Percentiles rank a stretch among this genome's conserved stretches.
These are phyloP conservation scores for Cutaneotrichosporon cavernicola DNA, from an alignment of 1,284 basidiomycete species.

Conservation along the genomic window DNA sequence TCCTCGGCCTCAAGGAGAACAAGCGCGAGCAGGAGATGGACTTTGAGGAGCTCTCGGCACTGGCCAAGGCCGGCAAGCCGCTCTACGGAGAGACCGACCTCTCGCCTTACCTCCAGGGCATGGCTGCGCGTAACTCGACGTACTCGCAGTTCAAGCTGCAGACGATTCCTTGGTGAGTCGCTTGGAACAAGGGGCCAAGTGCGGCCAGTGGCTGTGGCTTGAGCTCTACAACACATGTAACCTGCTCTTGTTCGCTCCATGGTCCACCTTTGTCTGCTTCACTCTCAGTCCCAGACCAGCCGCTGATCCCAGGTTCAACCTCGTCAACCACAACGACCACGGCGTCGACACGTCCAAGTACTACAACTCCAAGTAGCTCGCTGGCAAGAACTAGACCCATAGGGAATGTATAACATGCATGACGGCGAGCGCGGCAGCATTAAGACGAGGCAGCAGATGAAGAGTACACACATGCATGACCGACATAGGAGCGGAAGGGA, in stretches of 20 bases:
- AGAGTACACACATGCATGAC: constrained; percentile 5
- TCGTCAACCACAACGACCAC: constrained; percentile 84
- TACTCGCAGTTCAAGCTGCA: constrained; percentile 81
- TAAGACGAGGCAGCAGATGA: background rate
- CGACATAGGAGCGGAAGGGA: background rate
- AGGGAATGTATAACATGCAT: constrained; percentile 28
- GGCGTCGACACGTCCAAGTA: constrained; percentile 83
- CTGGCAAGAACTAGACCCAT: constrained; percentile 2
- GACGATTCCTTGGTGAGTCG: constrained; percentile 65
- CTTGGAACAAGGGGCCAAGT: background rate
- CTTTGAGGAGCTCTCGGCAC: constrained; percentile 69
- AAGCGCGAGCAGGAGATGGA: constrained; percentile 74
- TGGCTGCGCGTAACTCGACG: constrained; percentile 86
- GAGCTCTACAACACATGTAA: no score
- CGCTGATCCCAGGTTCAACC: constrained; percentile 69
- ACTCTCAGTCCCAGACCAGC: background rate
- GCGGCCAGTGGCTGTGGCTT: background rate
- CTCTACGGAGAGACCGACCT: constrained; percentile 80
- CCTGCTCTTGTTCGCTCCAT: background rate
- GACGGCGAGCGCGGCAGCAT: background rate
- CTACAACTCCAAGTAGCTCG: constrained; percentile 29
- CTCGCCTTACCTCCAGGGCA: constrained; percentile 81
- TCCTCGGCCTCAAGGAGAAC: constrained; percentile 98
- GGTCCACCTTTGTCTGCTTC: no score
- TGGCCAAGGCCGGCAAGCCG: constrained; percentile 70